Evolutionary conservation across 352 stramenopile species (phyloP).

Genomic region (Phytophthora niederhauseri): DNA sequence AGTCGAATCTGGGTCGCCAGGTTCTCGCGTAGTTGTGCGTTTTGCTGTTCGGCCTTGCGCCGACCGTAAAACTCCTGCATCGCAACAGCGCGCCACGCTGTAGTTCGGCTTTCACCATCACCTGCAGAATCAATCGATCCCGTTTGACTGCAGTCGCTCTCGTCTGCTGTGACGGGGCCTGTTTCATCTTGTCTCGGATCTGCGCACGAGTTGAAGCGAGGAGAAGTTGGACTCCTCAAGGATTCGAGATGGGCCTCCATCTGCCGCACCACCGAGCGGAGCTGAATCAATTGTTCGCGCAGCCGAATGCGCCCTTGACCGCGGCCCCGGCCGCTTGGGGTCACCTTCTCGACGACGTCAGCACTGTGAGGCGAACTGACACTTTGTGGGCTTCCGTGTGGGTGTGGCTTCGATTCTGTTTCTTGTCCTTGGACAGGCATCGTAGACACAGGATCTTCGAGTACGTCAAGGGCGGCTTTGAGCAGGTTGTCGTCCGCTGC

Average conservation of each 20-base stretch:
- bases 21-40: slow-evolving; percentile 10
- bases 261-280: slow-evolving; percentile 12
- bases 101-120: neutral
- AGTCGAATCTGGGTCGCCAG: slow-evolving; percentile 5
- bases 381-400: neutral
- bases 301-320: slow-evolving; percentile 6
- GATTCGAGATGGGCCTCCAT: slow-evolving; percentile 15
- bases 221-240: slow-evolving; percentile 3
- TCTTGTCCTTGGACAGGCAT: neutral
- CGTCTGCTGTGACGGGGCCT: neutral
- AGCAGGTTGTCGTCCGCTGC: slow-evolving; percentile 1
- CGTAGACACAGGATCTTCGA: neutral
- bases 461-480: neutral
- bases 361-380: neutral
- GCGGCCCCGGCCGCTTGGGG: neutral
- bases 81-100: slow-evolving; percentile 4
- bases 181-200: neutral
- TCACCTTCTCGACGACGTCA: neutral
- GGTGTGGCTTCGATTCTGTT: neutral
- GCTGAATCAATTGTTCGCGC: slow-evolving; percentile 16
- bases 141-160: neutral
- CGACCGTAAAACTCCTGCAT: slow-evolving; percentile 7
- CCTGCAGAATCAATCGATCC: neutral
- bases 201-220: slow-evolving; percentile 1
- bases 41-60: slow-evolving; percentile 10